Conservation (phyloP, 352 stramenopile species). For the Phytopythium oedochilum region DNA sequence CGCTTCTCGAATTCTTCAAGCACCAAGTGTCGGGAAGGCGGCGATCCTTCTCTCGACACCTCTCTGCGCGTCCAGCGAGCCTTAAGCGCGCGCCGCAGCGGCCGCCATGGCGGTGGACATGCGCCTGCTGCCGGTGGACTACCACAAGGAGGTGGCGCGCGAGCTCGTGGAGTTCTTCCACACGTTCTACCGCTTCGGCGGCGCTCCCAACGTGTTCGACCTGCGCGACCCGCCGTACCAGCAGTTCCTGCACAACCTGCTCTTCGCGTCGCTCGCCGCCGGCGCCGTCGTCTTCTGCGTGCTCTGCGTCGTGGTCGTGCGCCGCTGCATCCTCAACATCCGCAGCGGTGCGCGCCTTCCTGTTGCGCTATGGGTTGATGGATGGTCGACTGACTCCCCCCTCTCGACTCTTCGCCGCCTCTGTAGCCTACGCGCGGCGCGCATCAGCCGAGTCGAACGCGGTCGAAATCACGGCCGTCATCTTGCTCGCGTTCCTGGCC, state of each 20-base stretch:
- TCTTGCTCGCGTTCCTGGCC: slow-evolving; percentile 66
- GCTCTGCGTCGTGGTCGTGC: slow-evolving; percentile 63
- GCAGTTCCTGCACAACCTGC: slow-evolving; percentile 64
- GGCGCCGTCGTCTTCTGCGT: slow-evolving; percentile 57
- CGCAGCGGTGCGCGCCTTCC: slow-evolving; percentile 37
- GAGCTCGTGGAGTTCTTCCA: slow-evolving; percentile 75
- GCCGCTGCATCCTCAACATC: slow-evolving; percentile 66
- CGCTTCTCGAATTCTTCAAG: not conserved
- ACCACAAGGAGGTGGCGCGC: slow-evolving; percentile 59
- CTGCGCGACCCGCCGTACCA: slow-evolving; percentile 44
- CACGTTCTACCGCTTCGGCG: slow-evolving; percentile 74
- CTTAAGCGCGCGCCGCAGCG: not conserved
- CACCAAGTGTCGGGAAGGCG: not conserved
- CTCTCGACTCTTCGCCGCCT: not conserved
- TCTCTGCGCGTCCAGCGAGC: not conserved
- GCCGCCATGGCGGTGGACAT: slow-evolving; percentile 14
- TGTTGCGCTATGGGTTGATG: not conserved
- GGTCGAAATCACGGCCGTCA: slow-evolving; percentile 64
- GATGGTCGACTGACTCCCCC: slow-evolving; percentile 3
- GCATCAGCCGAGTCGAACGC: slow-evolving; percentile 41
- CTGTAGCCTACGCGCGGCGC: slow-evolving; percentile 36
- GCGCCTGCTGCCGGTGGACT: slow-evolving; percentile 57
- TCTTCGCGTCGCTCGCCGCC: slow-evolving; percentile 61
- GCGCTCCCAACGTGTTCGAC: slow-evolving; percentile 45
- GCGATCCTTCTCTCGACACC: not conserved